These are phyloP conservation scores for Carex pumila DNA, from an alignment of 176 grass and related monocot genomes.

Conservation along the genomic window DNA sequence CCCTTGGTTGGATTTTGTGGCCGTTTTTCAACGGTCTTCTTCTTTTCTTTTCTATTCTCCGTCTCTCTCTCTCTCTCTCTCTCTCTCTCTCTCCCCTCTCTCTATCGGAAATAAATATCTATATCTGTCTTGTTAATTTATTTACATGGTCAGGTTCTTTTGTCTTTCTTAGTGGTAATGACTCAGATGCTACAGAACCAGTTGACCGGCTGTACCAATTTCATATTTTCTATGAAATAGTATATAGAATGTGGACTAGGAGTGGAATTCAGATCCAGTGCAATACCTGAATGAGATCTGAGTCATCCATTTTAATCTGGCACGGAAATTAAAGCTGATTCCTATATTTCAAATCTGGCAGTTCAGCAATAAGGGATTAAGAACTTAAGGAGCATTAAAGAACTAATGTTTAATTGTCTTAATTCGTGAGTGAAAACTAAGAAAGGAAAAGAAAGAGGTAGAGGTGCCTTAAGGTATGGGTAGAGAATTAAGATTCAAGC, in stretches of 20 bases:
- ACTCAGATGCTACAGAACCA: constrained; percentile 10
- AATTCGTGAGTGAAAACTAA: no score
- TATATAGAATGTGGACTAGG: neutral
- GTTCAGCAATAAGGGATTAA: no score
- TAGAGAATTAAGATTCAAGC: no score
- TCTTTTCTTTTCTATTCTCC: constrained; percentile 13
- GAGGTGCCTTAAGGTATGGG: no score
- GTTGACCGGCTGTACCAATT: neutral
- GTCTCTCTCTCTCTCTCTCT: neutral
- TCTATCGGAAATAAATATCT: neutral
- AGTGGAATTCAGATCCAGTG: no score
- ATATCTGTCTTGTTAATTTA: neutral
- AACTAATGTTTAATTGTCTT: no score
- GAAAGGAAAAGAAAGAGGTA: no score
- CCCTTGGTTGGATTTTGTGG: constrained; percentile 13
- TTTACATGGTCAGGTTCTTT: neutral
- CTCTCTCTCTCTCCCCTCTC: neutral
- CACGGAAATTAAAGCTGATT: no score
- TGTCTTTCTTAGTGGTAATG: constrained; percentile 19
- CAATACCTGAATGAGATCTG: no score
- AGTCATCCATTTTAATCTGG: no score
- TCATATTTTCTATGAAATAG: neutral
- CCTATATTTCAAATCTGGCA: no score
- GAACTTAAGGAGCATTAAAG: no score
- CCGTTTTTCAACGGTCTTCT: constrained; percentile 20